Conservation (phyloP, 768 basidiomycete species). For the Xerocomus potaroensis region DNA sequence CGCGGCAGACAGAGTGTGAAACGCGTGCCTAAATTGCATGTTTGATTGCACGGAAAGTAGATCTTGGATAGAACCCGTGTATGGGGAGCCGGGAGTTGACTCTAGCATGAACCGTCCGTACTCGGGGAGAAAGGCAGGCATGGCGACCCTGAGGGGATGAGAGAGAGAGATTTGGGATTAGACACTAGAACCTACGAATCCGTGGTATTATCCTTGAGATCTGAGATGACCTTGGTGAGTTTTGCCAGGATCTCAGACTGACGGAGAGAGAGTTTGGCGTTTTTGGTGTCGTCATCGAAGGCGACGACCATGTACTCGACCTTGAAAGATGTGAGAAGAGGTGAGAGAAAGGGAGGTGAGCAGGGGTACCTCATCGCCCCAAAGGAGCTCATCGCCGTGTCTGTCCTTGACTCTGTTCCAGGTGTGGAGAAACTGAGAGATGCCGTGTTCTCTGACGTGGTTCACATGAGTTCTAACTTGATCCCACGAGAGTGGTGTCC, state of each 20-base stretch:
- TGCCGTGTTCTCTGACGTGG: conserved; percentile 89
- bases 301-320: conserved; percentile 95
- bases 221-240: conserved; percentile 61
- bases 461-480: conserved; percentile 84
- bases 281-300: conserved; percentile 73
- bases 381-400: conserved; percentile 86
- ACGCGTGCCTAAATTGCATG: conserved; percentile 81
- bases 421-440: conserved; percentile 89
- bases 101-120: conserved; percentile 99
- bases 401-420: conserved; percentile 93
- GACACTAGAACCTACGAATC: conserved; percentile 46
- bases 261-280: conserved; percentile 86
- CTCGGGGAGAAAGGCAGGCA: conserved; percentile 95
- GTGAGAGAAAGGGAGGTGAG: conserved; percentile 1
- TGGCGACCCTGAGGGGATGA: conserved; percentile 46
- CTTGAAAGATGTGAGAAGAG: conserved; percentile 38
- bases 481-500: conserved; percentile 90
- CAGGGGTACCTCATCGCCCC: conserved; percentile 91
- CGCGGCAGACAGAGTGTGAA: neutral
- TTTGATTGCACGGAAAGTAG: conserved; percentile 87
- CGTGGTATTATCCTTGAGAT: conserved; percentile 49
- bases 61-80: conserved; percentile 82
- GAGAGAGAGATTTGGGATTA: neutral
- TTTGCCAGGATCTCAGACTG: conserved; percentile 91
- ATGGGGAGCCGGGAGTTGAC: conserved; percentile 93